Percentiles rank a stretch among this genome's conserved stretches.
phyloP scores from a whole-genome alignment of 306 rosid species.

The Quercus cerris region DNA sequence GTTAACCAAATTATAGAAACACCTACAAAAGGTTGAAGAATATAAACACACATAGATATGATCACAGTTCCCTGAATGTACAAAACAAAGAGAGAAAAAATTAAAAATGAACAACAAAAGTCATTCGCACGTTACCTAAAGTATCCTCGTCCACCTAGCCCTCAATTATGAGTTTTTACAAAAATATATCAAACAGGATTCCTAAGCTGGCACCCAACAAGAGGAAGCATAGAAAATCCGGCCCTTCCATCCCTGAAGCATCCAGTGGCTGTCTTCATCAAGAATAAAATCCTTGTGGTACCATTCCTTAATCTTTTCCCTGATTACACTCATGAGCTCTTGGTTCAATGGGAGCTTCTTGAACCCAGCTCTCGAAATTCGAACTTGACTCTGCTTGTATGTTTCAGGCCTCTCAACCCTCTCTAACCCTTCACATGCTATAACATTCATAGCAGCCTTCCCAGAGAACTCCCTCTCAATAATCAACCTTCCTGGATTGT shows the following conservation, averaged over 20 bases:
- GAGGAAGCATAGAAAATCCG: not conserved
- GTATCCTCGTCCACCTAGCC: not conserved
- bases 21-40: not conserved
- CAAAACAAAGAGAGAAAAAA: not conserved
- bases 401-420: conserved; percentile 1
- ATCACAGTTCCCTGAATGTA: not conserved
- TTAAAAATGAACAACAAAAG: not conserved
- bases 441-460: not conserved
- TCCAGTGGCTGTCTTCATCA: not conserved
- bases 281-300: not conserved
- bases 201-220: not conserved
- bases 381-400: not conserved
- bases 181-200: not conserved
- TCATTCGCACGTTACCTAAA: not conserved
- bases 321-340: not conserved
- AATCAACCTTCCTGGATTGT: not conserved
- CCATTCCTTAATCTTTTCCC: not conserved
- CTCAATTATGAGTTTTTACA: not conserved
- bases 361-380: not conserved
- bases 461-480: not conserved
- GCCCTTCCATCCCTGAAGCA: conserved; percentile 9
- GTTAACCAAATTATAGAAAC: not conserved
- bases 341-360: not conserved
- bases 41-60: not conserved
- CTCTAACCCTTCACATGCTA: not conserved